Conservation (phyloP, 2,329 filamentous ascomycete species). For the Fusarium sarcochroum region DNA sequence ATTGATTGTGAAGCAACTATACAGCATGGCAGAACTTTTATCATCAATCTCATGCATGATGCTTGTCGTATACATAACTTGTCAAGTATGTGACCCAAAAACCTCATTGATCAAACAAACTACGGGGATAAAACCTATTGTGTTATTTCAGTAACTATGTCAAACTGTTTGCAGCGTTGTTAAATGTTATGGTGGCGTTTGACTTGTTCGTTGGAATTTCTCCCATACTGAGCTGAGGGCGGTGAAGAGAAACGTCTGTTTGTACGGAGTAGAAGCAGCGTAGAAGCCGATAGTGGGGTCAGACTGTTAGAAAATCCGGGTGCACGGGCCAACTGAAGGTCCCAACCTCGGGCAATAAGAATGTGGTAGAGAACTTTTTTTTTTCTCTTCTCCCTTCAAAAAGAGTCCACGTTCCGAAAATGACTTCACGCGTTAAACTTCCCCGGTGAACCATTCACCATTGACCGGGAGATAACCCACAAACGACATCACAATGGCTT, state of each 20-base stretch:
- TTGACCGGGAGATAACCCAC: conserved; percentile 40
- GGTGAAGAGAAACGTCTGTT: conserved; percentile 41
- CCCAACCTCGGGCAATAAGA: conserved; percentile 47
- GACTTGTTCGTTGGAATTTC: conserved; percentile 44
- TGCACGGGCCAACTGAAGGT: conserved; percentile 45
- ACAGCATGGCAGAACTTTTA: conserved; percentile 15
- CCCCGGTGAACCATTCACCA: conserved; percentile 47
- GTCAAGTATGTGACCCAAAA: too few species aligned
- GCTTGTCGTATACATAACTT: too few species aligned
- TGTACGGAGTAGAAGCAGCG: conserved; percentile 31
- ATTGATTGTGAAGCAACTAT: neutral
- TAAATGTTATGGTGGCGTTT: conserved; percentile 34
- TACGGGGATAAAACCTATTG: neutral
- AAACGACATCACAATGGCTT: conserved; percentile 59
- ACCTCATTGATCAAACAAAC: too few species aligned
- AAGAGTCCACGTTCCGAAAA: conserved; percentile 45
- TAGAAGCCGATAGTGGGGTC: conserved; percentile 41
- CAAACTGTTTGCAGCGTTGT: conserved; percentile 11
- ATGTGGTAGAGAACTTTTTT: conserved; percentile 51
- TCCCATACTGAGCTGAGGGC: conserved; percentile 36
- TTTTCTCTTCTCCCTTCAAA: conserved; percentile 44
- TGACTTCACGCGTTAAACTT: conserved; percentile 46
- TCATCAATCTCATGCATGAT: neutral
- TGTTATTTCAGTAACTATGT: neutral
- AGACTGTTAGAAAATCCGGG: conserved; percentile 27